Percentiles rank a stretch among this genome's conserved stretches.
These are phyloP conservation scores for Chlorella sp. DNA, from an alignment of 139 green algal genomes.

Conservation along the genomic window DNA sequence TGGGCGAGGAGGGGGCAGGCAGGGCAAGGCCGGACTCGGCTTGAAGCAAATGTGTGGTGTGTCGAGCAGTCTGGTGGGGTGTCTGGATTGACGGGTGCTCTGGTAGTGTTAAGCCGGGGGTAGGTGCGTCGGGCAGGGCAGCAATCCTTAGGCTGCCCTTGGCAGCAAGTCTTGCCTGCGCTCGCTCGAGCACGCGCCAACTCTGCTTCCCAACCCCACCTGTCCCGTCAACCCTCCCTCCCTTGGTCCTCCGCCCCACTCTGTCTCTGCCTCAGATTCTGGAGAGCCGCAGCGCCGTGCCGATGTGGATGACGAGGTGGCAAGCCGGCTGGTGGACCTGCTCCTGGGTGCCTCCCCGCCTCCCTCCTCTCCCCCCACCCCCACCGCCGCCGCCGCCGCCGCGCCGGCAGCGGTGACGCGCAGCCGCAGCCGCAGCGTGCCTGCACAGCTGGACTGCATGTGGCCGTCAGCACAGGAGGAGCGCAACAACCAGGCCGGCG, in stretches of 20 bases:
- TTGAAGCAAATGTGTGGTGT: too few relatives aligned
- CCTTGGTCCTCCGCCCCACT: background rate
- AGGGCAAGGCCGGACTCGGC: background rate
- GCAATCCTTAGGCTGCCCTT: too few relatives aligned
- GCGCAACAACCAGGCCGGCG: background rate
- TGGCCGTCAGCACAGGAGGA: background rate
- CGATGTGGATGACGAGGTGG: conserved; percentile 6
- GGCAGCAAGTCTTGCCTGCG: too few relatives aligned
- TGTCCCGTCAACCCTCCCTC: background rate
- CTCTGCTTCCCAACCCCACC: too few relatives aligned
- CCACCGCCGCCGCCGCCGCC: background rate
- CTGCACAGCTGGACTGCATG: conserved; percentile 2
- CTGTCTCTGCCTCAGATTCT: background rate
- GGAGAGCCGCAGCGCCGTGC: conserved; percentile 7
- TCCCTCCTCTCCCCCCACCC: background rate
- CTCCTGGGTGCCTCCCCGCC: background rate
- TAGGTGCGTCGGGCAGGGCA: too few relatives aligned
- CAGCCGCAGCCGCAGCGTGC: conserved; percentile 18
- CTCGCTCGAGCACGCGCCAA: too few relatives aligned
- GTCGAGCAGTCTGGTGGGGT: too few relatives aligned
- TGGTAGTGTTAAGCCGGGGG: too few relatives aligned
- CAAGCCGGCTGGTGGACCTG: conserved; percentile 11
- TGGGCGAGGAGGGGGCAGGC: background rate
- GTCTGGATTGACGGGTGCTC: too few relatives aligned
- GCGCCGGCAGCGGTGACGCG: background rate